A percentile compares a stretch with the other conserved stretches of the same genome.
These are phyloP conservation scores for Verticillium longisporum DNA, from an alignment of 2,329 filamentous ascomycete species.

Conservation along the genomic window DNA sequence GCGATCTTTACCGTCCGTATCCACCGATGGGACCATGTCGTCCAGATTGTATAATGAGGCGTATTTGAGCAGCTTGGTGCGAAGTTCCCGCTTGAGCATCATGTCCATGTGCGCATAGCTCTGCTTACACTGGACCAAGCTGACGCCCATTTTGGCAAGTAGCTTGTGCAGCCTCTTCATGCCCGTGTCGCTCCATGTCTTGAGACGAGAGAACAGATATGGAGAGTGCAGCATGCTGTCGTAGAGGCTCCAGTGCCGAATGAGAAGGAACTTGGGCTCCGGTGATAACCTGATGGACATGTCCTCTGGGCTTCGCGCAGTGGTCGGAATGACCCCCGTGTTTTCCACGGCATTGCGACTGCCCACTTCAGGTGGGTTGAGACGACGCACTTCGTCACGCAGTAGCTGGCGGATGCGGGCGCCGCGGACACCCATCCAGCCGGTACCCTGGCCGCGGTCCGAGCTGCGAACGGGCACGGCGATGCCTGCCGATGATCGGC, in stretches of 20 bases:
- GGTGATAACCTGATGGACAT: slow-evolving; percentile 87
- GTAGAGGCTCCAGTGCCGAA: slow-evolving; percentile 95
- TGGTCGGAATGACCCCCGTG: slow-evolving; percentile 80
- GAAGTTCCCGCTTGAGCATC: slow-evolving; percentile 82
- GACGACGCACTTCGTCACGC: slow-evolving; percentile 84
- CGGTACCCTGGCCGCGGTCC: slow-evolving; percentile 51
- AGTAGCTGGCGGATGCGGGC: slow-evolving; percentile 79
- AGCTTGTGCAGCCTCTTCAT: slow-evolving; percentile 87
- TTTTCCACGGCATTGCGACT: slow-evolving; percentile 58
- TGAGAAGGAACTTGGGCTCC: slow-evolving; percentile 86
- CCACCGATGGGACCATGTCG: slow-evolving; percentile 77
- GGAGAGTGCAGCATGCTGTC: slow-evolving; percentile 98
- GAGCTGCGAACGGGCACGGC: slow-evolving; percentile 52
- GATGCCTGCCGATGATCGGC: slow-evolving; percentile 74
- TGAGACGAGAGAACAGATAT: slow-evolving; percentile 83
- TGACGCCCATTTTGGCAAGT: slow-evolving; percentile 96
- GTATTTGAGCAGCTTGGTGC: slow-evolving; percentile 82
- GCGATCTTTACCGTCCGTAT: slow-evolving; percentile 62
- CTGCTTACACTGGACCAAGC: slow-evolving; percentile 86
- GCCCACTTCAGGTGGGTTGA: slow-evolving; percentile 71
- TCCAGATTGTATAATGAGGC: slow-evolving; percentile 90
- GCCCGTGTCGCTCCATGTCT: slow-evolving; percentile 89
- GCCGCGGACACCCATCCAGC: slow-evolving; percentile 77
- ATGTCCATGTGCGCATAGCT: slow-evolving; percentile 99
- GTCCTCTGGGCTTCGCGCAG: slow-evolving; percentile 82